Conservation (phyloP, 1,284 basidiomycete species). For the Cryptococcus deneoformans region DNA sequence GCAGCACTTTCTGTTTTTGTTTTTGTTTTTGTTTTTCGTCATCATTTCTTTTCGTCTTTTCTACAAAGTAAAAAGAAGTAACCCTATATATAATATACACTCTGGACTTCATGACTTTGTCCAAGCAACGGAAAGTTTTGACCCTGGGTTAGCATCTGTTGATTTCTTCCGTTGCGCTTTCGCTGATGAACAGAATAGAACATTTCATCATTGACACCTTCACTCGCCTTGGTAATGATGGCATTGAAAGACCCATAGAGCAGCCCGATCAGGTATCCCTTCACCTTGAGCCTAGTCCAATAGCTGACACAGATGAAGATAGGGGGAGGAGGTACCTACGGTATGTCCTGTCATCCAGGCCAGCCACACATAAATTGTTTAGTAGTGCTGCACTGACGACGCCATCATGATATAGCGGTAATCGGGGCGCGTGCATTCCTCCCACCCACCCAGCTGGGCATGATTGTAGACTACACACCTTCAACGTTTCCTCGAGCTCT, state of each 20-base stretch:
- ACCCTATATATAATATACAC: too few relatives aligned
- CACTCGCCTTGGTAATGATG: slow-evolving; percentile 31
- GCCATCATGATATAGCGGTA: slow-evolving; percentile 23
- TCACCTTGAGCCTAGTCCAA: not conserved
- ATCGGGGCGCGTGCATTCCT: slow-evolving; percentile 45
- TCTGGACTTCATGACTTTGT: too few relatives aligned
- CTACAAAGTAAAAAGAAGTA: too few relatives aligned
- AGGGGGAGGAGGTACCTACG: slow-evolving; percentile 46
- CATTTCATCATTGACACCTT: slow-evolving; percentile 48
- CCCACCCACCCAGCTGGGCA: slow-evolving; percentile 29
- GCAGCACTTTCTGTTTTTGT: too few relatives aligned
- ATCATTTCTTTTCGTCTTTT: too few relatives aligned
- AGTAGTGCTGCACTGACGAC: not conserved
- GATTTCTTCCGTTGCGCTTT: not conserved
- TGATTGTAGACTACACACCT: slow-evolving; percentile 41
- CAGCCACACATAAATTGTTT: not conserved
- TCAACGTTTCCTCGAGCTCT: slow-evolving; percentile 25
- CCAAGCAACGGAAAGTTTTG: too few relatives aligned
- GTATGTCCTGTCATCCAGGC: slow-evolving; percentile 16
- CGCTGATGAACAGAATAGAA: slow-evolving; percentile 16
- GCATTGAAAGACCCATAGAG: slow-evolving; percentile 25
- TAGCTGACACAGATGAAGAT: slow-evolving; percentile 24
- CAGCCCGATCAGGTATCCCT: slow-evolving; percentile 35
- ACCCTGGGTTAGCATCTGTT: not conserved
- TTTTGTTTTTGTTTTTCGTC: too few relatives aligned